Conservation (phyloP, 2,329 filamentous ascomycete species). For the Metarhizium album region DNA sequence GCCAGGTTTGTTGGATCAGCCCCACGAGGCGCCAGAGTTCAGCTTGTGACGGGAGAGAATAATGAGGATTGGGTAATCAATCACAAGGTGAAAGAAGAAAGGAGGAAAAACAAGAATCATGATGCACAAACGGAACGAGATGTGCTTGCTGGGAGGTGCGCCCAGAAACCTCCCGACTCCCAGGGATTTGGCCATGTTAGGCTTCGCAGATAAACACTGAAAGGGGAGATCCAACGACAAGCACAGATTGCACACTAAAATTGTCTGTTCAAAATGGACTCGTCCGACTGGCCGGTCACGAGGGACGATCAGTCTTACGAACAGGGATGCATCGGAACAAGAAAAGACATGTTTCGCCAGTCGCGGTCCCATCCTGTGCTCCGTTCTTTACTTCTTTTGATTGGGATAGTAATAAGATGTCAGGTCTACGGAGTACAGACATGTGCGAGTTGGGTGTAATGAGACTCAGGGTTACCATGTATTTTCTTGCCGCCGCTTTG, state of each 20-base stretch:
- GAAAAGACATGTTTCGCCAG: background rate
- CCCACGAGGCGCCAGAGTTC: background rate
- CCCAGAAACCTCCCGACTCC: no score
- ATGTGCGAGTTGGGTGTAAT: background rate
- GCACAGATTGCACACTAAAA: no score
- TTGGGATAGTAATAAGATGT: no score
- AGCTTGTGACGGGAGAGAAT: background rate
- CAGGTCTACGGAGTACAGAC: background rate
- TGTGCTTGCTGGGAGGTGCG: no score
- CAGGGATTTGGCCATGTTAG: no score
- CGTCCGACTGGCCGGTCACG: background rate
- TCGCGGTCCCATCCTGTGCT: background rate
- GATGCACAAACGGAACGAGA: no score
- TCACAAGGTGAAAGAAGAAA: no score
- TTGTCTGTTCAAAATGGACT: background rate
- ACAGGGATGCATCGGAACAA: background rate
- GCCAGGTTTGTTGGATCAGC: background rate
- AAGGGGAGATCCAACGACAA: background rate
- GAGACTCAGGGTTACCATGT: background rate
- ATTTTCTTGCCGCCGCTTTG: no score
- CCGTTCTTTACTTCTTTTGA: no score
- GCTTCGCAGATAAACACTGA: no score
- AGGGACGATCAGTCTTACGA: background rate
- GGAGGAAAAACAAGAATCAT: no score
- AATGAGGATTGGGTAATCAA: no score